Evolutionary conservation across 805 yeast species (phyloP).

Genomic region (Debaryomyces hansenii): DNA sequence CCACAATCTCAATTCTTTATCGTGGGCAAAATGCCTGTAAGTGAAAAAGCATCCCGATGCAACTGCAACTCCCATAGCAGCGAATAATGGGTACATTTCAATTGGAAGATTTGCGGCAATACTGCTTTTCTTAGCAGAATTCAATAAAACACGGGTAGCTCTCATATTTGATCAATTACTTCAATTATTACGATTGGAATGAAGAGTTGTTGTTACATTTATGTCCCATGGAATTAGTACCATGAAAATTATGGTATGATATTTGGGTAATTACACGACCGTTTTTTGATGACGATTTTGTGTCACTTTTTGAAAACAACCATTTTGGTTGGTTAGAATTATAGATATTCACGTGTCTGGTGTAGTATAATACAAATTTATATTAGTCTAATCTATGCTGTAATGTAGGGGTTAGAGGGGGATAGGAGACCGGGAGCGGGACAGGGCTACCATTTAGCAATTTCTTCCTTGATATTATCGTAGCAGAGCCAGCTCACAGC

Average conservation of each 20-base stretch:
- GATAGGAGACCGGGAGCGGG: neutral
- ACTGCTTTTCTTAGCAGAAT: slow-evolving; percentile 37
- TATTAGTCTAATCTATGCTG: neutral
- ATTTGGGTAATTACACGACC: neutral
- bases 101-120: slow-evolving; percentile 29
- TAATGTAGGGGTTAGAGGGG: neutral
- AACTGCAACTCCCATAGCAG: slow-evolving; percentile 43
- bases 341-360: neutral
- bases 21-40: slow-evolving; percentile 48
- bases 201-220: neutral
- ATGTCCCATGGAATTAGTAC: too few relatives aligned
- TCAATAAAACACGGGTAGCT: slow-evolving; percentile 39
- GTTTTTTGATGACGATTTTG: neutral
- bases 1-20: slow-evolving; percentile 47
- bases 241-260: neutral
- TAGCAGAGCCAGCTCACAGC: slow-evolving; percentile 91
- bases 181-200: slow-evolving; percentile 3
- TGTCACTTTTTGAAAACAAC: neutral
- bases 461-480: slow-evolving; percentile 61
- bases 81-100: slow-evolving; percentile 49
- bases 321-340: slow-evolving; percentile 12
- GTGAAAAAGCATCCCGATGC: slow-evolving; percentile 41
- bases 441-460: slow-evolving; percentile 27
- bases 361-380: too few relatives aligned
- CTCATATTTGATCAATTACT: slow-evolving; percentile 25